Evolutionary conservation across 2,329 filamentous ascomycete genomes (phyloP), one percentile per base, ranked within the genome.

Genomic region (Cryphonectria naterciae): DNA sequence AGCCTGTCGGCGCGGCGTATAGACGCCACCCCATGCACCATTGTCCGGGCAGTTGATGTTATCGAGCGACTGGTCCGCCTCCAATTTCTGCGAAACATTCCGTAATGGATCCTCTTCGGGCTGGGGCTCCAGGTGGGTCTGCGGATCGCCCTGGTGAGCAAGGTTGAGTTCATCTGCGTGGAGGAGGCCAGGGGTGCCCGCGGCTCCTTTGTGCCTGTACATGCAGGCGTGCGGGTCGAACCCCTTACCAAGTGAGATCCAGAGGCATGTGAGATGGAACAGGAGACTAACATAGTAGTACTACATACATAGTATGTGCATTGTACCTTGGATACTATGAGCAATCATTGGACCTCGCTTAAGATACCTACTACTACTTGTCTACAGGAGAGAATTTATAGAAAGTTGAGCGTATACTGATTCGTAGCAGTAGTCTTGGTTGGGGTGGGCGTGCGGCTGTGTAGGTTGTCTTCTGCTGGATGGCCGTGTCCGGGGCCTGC

Each of bases 41-140:
- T 19, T 19, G 19, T 22, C 35, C 22, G 11, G 17, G 56, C 56
- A n/a, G 58, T 37, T 15, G 58, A 61, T 39, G 58, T 61, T 61
- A n/a, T 61, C 58, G 41, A 65, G 43, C 43, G 22, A 65, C 35
- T 65, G 28, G 67, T 35, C 58, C 13, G 35, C 46, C 71, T 63
- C 52, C 67, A 72, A 72, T 72, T 25, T 72, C 65, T 61, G 63
- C 71, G 71, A 72, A 72, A 72, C 71, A 72, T 66, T 35, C 65
- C 62, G 54, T 32, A 46, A 43, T 70, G 60, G 68, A 61, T 68
- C 61, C 67, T 60, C 10, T 46, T 39, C 39, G 25, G 46, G 35
- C 39, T 32, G 68, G 70, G 68, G 61, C 46, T 35, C 22, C 28
- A 58, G 54, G 54, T 58, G 54, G 54, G 54, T 58, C 54, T 32